phyloP scores from a whole-genome alignment of 2,329 filamentous ascomycete species.

The Macrophomina pseudophaseolina region DNA sequence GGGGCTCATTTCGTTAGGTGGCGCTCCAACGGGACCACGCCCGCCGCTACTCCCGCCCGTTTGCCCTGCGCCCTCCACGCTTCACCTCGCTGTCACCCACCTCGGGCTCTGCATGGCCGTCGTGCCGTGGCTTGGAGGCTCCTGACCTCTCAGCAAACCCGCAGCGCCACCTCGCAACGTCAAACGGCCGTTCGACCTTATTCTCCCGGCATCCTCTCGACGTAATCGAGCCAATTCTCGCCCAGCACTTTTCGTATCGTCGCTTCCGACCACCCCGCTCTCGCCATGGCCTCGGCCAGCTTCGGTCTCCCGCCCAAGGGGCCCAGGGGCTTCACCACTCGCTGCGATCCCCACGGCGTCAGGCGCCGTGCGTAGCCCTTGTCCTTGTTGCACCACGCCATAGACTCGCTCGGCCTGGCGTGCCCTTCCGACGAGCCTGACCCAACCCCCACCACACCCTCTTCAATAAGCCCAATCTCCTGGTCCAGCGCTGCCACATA shows the following conservation, averaged over 20 bases:
- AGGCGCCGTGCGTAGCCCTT: constrained; percentile 47
- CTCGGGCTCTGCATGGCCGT: too few relatives aligned
- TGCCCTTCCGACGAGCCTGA: constrained; percentile 49
- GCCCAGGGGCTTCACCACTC: constrained; percentile 49
- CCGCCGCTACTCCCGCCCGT: not conserved
- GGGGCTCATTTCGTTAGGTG: too few relatives aligned
- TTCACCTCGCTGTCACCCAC: too few relatives aligned
- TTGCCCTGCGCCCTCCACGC: too few relatives aligned
- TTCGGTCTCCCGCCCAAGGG: constrained; percentile 42
- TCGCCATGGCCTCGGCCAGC: constrained; percentile 46
- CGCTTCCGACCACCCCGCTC: constrained; percentile 44
- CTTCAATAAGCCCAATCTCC: constrained; percentile 44
- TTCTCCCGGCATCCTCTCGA: constrained; percentile 42
- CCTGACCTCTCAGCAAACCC: not conserved
- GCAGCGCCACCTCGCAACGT: not conserved
- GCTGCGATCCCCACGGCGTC: constrained; percentile 49
- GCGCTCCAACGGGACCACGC: too few relatives aligned
- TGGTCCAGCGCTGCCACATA: constrained; percentile 49
- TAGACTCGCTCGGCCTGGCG: constrained; percentile 46
- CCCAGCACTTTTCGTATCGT: constrained; percentile 49
- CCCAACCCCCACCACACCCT: constrained; percentile 46
- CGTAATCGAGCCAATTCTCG: constrained; percentile 48
- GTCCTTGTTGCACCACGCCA: constrained; percentile 50
- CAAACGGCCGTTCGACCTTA: not conserved
- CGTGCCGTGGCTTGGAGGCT: not conserved